Conservation (phyloP, 2,329 filamentous ascomycete genomes). For the Rhytidhysteron rufulum region DNA sequence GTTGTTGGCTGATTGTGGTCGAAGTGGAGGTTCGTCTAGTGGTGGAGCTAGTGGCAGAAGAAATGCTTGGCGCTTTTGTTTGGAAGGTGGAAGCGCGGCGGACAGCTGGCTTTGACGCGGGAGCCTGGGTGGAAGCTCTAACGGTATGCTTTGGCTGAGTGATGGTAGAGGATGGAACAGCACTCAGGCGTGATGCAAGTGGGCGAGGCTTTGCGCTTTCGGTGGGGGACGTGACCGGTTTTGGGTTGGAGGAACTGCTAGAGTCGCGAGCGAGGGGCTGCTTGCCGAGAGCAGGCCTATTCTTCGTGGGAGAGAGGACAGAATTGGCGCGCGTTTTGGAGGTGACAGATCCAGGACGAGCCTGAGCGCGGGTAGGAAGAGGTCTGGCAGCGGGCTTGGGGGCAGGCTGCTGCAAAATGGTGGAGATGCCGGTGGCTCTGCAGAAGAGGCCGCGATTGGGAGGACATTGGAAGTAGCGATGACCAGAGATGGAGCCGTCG, state of each 20-base stretch:
- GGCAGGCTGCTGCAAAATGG: slow-evolving; percentile 40
- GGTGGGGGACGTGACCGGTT: background rate
- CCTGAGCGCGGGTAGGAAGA: no score
- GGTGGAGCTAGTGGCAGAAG: slow-evolving; percentile 5
- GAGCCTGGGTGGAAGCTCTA: no score
- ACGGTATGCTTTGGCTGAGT: background rate
- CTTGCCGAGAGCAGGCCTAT: no score
- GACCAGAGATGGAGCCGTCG: slow-evolving; percentile 83
- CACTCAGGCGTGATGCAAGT: background rate
- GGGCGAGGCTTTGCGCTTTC: background rate
- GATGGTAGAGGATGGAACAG: background rate
- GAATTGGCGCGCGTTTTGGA: background rate
- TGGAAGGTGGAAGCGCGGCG: slow-evolving; percentile 1
- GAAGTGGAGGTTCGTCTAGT: slow-evolving; percentile 1
- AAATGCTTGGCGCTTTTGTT: slow-evolving; percentile 3
- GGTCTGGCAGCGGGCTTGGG: no score
- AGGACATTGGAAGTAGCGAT: slow-evolving; percentile 81
- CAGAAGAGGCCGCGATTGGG: slow-evolving; percentile 79
- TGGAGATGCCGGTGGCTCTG: slow-evolving; percentile 65
- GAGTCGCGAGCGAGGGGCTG: background rate
- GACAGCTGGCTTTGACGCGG: background rate
- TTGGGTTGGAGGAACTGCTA: background rate
- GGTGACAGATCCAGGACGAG: background rate
- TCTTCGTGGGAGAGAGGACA: background rate
- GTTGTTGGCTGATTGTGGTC: slow-evolving; percentile 38